Evolutionary conservation across 805 yeast species (phyloP).

Genomic region (Kluyveromyces wickerhamii): DNA sequence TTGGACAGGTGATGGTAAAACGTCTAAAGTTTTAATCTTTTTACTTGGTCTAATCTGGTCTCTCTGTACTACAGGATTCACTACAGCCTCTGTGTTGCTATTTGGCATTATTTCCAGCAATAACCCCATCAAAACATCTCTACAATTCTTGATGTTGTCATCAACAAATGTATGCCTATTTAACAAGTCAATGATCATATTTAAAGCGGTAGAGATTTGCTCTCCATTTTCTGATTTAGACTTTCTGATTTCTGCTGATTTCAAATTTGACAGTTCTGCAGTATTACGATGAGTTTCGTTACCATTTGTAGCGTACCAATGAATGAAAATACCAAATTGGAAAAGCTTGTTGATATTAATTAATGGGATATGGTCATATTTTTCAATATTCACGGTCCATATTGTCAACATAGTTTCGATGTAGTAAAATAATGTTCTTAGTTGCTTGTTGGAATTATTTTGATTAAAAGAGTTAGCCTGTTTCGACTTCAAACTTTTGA

Average conservation of each 20-base stretch:
- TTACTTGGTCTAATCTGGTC: background rate
- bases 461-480: background rate
- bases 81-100: background rate
- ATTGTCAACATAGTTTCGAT: slow-evolving; percentile 1
- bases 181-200: slow-evolving; percentile 3
- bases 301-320: slow-evolving; percentile 4
- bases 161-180: slow-evolving; percentile 1
- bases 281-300: background rate
- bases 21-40: background rate
- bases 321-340: slow-evolving; percentile 6
- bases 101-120: background rate
- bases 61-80: background rate
- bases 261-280: background rate
- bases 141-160: slow-evolving; percentile 3
- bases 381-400: slow-evolving; percentile 4
- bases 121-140: slow-evolving; percentile 1
- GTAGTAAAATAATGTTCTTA: background rate
- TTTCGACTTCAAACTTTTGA: slow-evolving; percentile 1
- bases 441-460: background rate
- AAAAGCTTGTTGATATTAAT: slow-evolving; percentile 5
- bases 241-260: background rate
- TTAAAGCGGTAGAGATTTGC: background rate
- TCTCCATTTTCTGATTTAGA: background rate
- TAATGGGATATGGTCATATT: slow-evolving; percentile 5
- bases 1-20: background rate